These are phyloP conservation scores for Lentinula guzmanii DNA, from an alignment of 768 basidiomycete species.

Conservation along the genomic window DNA sequence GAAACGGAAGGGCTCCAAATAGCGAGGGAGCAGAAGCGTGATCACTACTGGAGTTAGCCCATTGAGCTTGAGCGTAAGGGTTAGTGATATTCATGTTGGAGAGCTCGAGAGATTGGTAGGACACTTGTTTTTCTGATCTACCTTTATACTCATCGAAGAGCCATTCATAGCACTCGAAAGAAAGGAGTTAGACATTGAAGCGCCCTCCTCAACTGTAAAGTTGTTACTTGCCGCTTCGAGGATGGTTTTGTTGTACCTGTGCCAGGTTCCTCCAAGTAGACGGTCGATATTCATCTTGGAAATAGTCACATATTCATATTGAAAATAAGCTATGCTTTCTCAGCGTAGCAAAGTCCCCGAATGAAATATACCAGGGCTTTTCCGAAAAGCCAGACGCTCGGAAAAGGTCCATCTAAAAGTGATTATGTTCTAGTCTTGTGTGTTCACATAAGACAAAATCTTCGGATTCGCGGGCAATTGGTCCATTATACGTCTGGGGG, in stretches of 20 bases:
- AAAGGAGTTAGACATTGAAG: not conserved
- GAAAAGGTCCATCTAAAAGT: not conserved
- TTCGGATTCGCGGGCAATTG: no score
- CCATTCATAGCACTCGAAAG: not conserved
- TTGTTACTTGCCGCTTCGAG: not conserved
- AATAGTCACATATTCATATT: not conserved
- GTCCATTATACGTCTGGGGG: no score
- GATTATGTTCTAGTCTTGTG: not conserved
- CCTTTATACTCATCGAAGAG: not conserved
- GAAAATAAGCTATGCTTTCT: not conserved
- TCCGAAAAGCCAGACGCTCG: not conserved
- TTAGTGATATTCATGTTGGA: constrained; percentile 6
- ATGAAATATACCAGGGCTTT: not conserved
- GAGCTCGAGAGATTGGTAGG: not conserved
- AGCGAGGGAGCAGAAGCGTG: constrained; percentile 25
- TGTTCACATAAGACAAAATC: no score
- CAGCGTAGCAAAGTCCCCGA: not conserved
- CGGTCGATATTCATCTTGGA: not conserved
- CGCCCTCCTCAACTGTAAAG: not conserved
- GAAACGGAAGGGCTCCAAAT: constrained; percentile 38
- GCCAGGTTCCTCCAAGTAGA: not conserved
- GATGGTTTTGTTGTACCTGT: not conserved
- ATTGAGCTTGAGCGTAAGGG: constrained; percentile 7
- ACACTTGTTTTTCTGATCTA: not conserved
- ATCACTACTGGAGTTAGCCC: not conserved